Percentiles rank a stretch among this genome's conserved stretches.
Conservation (phyloP, 495 filamentous ascomycete species). For the Poronia punctata region DNA sequence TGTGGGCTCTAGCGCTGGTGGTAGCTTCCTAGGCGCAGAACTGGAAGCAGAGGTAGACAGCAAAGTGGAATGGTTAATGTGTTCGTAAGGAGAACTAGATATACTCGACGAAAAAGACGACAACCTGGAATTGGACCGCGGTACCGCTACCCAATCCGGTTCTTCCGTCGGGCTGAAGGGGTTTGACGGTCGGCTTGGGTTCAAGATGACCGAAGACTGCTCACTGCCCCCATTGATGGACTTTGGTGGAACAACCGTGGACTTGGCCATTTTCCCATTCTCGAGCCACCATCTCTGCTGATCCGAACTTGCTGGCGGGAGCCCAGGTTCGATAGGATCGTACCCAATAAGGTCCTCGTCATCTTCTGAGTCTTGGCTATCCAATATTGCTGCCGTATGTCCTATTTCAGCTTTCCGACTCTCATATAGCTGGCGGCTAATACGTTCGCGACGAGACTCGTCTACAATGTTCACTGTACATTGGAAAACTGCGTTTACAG, state of each 20-base stretch:
- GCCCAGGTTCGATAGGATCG: constrained; percentile 66
- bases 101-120: constrained; percentile 36
- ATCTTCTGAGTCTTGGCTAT: constrained; percentile 49
- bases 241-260: constrained; percentile 57
- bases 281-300: constrained; percentile 92
- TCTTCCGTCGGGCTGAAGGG: constrained; percentile 65
- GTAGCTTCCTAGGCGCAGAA: constrained; percentile 40
- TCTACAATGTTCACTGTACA: constrained; percentile 75
- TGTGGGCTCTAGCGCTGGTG: constrained; percentile 47
- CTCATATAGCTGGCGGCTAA: constrained; percentile 66
- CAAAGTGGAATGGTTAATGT: constrained; percentile 38
- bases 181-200: constrained; percentile 69
- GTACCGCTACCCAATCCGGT: constrained; percentile 70
- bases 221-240: constrained; percentile 29
- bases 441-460: constrained; percentile 58
- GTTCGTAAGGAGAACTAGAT: constrained; percentile 40
- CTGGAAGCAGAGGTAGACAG: constrained; percentile 35
- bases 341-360: constrained; percentile 70
- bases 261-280: constrained; percentile 71
- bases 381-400: constrained; percentile 35
- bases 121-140: constrained; percentile 38
- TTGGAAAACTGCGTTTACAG: constrained; percentile 82
- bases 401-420: constrained; percentile 55
- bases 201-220: constrained; percentile 48
- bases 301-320: constrained; percentile 88